Evolutionary conservation across 176 grass and related monocot genomes (phyloP), one percentile per base, ranked within the genome.

Genomic region (Oryza meyeriana): DNA sequence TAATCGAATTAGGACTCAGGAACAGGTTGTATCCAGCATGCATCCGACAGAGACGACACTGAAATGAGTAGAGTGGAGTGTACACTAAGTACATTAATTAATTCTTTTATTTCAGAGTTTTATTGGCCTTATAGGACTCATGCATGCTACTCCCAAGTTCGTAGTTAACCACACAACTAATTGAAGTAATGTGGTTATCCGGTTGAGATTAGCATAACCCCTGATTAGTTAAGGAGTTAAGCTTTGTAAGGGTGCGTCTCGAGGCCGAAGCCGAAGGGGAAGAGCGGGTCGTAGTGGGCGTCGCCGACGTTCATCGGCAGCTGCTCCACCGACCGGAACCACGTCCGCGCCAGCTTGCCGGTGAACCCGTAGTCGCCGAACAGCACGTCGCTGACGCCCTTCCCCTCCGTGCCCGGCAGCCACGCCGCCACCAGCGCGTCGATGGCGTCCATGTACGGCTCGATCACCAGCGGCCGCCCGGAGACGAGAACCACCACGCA

Each of bases 251-350:
- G 68, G 16, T 50, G 25, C 1, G 91, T 93, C 28, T 83, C 4
- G 69, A 93, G 72, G 4, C 91, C 89, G 29, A 79, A 93, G 1
- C 88, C 94, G 16, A 97, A 91, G 2, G 90, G 88, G 32, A 93
- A 97, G 18, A 93, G 27, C 10, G 94, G 94, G n/a, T 93, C 86
- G 20, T 93, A 93, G 38, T 93, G 74, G 20, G 14, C 18, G 30
- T 93, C 90, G 2, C 94, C 90, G 24, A 83, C 80, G 74, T 97
- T 93, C 94, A 93, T 91, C 18, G 88, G 91, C 39, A 97, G 75
- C 84, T 97, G 94, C 12, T 89, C 64, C 45, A 91, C 88, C 7
- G 70, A 81, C 69, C 85, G 79, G 87, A 93, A 91, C 94, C 94
- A 93, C 20, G 94, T 93, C 70, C 86, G 26, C 8, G 86, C 65